Base-by-base conservation (phyloP, 768 basidiomycete species). In the Wakefieldia striispora region DNA sequence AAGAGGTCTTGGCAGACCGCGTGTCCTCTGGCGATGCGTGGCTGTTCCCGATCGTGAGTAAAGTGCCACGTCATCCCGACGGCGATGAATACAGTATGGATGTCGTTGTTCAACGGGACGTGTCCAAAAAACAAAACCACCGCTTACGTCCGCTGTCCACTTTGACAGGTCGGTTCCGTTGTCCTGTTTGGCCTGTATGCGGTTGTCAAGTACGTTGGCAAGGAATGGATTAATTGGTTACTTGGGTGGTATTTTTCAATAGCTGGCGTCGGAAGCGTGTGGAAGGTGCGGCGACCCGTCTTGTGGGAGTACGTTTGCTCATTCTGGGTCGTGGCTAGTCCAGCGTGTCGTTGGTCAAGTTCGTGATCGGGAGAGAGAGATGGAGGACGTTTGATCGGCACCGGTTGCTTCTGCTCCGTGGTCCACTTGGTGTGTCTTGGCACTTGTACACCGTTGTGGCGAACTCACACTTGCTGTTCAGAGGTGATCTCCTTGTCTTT, bases 141-240 rank as follows among this genome's bases (percentile, higher is more conserved):
- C 14, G 13, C 33, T 33, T 16, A 33, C 14, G 33, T 33, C 33
- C 7, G 33, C 14, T 13, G 33, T 33, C 33, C 1, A 1, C 14
- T 13, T 11, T n/a, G 6, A 9, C 42, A 89, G 86, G 69, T 86
- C 51, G 91, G 88, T 5, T 91, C 89, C 1, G 74, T 73, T 6
- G 77, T 77, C 27, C 72, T 95, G 26, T 71, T 89, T 55, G 80
- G 83, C 5, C 64, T 93, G 53, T 94, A 87, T 59, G 53, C 78
- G 47, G 66, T 88, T 23, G 75, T 95, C 48, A 86, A 82, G 60
- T 91, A 84, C 64, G 69, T 88, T 45, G 90, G 91, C 27, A 81
- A 79, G 57, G 82, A 83, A 50, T 90, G 89, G 85, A 81, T 95
- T 49, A 95, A 95, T 68, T 79, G 78, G 76, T 56, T 93, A 6